A percentile compares a stretch with the other conserved stretches of the same genome.
phyloP scores from a whole-genome alignment of 2,329 filamentous ascomycete species.

The Aspergillus arachidicola region DNA sequence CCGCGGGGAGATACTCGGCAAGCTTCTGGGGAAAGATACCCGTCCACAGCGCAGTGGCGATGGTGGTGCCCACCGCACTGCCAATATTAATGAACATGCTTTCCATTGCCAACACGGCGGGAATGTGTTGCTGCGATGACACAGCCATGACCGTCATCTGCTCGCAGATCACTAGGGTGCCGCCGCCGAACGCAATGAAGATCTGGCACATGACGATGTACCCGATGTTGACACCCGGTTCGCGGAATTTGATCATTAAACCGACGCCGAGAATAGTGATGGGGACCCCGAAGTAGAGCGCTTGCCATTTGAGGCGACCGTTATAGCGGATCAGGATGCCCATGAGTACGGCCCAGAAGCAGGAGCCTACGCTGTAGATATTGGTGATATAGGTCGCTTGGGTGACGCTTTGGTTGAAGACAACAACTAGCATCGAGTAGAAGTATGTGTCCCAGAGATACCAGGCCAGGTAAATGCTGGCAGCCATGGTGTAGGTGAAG shows the following conservation, averaged over 20 bases:
- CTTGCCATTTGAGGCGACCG: conserved; percentile 54
- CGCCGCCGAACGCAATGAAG: conserved; percentile 58
- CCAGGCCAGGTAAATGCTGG: conserved; percentile 52
- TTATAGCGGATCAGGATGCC: conserved; percentile 54
- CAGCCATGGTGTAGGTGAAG: conserved; percentile 56
- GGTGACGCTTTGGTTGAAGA: conserved; percentile 50
- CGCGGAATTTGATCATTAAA: conserved; percentile 60
- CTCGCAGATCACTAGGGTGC: conserved; percentile 57
- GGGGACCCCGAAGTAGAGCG: conserved; percentile 55
- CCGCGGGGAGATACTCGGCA: conserved; percentile 46
- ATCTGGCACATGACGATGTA: conserved; percentile 60
- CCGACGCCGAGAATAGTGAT: conserved; percentile 56
- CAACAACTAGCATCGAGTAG: conserved; percentile 57
- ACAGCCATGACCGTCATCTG: conserved; percentile 63
- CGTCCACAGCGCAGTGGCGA: conserved; percentile 57
- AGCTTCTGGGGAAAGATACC: conserved; percentile 57
- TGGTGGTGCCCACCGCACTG: conserved; percentile 37
- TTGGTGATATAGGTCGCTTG: conserved; percentile 52
- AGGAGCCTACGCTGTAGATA: conserved; percentile 59
- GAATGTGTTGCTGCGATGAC: conserved; percentile 57
- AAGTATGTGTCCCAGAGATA: conserved; percentile 60
- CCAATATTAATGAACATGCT: conserved; percentile 40
- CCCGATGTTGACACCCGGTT: conserved; percentile 50
- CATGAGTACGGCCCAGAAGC: conserved; percentile 53
- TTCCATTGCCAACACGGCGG: conserved; percentile 44